Evolutionary conservation across 495 filamentous ascomycete genomes (phyloP).

Genomic region (Talaromyces thailandensis): DNA sequence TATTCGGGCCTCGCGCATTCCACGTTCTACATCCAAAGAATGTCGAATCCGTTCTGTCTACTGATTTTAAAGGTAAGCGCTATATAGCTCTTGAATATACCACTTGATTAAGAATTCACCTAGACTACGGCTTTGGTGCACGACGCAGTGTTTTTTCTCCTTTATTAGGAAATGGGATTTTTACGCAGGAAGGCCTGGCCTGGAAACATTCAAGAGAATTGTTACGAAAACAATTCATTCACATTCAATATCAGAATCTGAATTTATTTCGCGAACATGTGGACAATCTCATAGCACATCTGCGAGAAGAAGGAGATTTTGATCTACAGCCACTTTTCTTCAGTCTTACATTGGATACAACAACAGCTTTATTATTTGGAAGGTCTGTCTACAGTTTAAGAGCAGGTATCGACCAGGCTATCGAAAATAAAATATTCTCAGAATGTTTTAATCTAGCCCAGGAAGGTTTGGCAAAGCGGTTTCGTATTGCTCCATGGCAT

Average conservation of each 20-base stretch:
- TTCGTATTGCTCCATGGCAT: conserved; percentile 29
- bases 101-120: background rate
- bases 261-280: background rate
- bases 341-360: conserved; percentile 34
- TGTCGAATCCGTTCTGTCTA: conserved; percentile 24
- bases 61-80: conserved; percentile 23
- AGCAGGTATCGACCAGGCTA: conserved; percentile 13
- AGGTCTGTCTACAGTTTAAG: conserved; percentile 28
- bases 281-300: background rate
- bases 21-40: conserved; percentile 27
- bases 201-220: conserved; percentile 17
- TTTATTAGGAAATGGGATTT: conserved; percentile 29
- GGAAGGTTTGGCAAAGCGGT: conserved; percentile 27
- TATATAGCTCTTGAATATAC: background rate
- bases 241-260: background rate
- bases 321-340: conserved; percentile 28
- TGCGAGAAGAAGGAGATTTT: background rate
- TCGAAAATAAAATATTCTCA: conserved; percentile 21
- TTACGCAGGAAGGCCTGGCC: background rate
- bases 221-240: background rate
- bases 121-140: conserved; percentile 13
- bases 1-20: conserved; percentile 21
- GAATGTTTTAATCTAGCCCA: conserved; percentile 28
- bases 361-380: conserved; percentile 34
- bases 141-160: conserved; percentile 9